Base-by-base conservation (phyloP, 495 filamentous ascomycete species). In the Halenospora varia region DNA sequence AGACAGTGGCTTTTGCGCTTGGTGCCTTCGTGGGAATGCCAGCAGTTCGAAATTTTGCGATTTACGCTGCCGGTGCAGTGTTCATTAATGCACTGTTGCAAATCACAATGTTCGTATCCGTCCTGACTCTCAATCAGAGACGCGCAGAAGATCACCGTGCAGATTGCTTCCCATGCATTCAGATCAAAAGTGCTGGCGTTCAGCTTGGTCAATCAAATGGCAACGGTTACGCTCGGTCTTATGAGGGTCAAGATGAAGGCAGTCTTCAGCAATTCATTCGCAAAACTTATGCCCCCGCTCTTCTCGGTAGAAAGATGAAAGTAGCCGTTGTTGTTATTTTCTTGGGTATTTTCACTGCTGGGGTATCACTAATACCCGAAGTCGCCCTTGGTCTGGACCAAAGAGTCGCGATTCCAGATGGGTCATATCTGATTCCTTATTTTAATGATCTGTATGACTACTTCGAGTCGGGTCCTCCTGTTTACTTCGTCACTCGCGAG, bases 11-110 rank as follows among this genome's bases (percentile, higher is more conserved):
- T 13, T 98, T 98, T 66, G 84, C 89, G 1, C 72, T 98, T 23
- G 94, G 94, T n/a, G 86, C 88, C 20, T 90, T 92, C 55, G 94
- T 96, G 17, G 90, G 90, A 44, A 98, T 98, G 94, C 94, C 94
- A 11, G 94, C 94, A 0, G 94, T 98, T 35, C 82, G 89, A 53
- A 98, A 98, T 67, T 98, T 98, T 70, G 94, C 94, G 10, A 84
- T 92, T 25, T 98, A 98, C 70, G 94, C 94, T 0, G 92, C 94
- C 15, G 94, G 94, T 29, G 94, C 94, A 4, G 95, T 98, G 10
- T 87, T 97, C 62, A 92, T 98, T 77, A 98, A 98, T 65, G 94
- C 95, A 4, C 65, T 97, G 25, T 73, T 98, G 19, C 94, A 98
- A 68, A 84, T 97, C 53, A 98, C 94, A 9, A 92, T 97, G 85